A percentile compares a stretch with the other conserved stretches of the same genome.
phyloP scores from a whole-genome alignment of 495 filamentous ascomycete species.

The Neurospora hispaniola region DNA sequence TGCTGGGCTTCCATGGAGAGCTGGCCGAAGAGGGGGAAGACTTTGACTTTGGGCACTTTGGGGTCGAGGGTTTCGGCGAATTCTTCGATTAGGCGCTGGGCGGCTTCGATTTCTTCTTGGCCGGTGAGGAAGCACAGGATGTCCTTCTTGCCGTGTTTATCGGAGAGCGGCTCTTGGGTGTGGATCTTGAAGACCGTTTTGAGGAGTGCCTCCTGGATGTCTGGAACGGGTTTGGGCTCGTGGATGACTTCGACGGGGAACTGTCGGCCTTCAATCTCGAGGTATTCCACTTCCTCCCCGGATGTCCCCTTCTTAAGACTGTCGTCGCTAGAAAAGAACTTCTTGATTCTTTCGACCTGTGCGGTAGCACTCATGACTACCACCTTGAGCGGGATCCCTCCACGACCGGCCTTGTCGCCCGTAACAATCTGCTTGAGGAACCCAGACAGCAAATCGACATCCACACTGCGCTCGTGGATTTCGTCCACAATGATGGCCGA shows the following conservation, averaged over 20 bases:
- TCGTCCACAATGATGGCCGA: conserved; percentile 91
- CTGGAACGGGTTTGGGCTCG: conserved; percentile 62
- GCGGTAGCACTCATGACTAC: conserved; percentile 96
- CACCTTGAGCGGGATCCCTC: conserved; percentile 69
- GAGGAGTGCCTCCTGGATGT: conserved; percentile 73
- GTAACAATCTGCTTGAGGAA: conserved; percentile 69
- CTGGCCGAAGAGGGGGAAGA: conserved; percentile 41
- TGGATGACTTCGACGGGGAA: conserved; percentile 76
- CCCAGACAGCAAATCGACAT: conserved; percentile 81
- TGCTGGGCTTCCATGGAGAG: conserved; percentile 64
- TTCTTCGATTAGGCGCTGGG: conserved; percentile 73
- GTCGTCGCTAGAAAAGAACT: conserved; percentile 51
- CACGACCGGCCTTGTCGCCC: conserved; percentile 48
- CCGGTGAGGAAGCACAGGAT: conserved; percentile 90
- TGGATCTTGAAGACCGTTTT: conserved; percentile 86
- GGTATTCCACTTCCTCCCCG: conserved; percentile 31
- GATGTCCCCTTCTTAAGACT: not conserved
- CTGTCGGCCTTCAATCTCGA: conserved; percentile 79
- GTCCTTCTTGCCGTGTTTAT: conserved; percentile 44
- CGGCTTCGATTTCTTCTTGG: conserved; percentile 79
- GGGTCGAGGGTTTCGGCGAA: conserved; percentile 59
- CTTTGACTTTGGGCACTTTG: conserved; percentile 58
- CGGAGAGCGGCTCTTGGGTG: conserved; percentile 74
- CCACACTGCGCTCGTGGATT: conserved; percentile 93
- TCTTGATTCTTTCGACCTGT: conserved; percentile 64